phyloP scores from a whole-genome alignment of 352 stramenopile species.

The Phytopythium montanum region DNA sequence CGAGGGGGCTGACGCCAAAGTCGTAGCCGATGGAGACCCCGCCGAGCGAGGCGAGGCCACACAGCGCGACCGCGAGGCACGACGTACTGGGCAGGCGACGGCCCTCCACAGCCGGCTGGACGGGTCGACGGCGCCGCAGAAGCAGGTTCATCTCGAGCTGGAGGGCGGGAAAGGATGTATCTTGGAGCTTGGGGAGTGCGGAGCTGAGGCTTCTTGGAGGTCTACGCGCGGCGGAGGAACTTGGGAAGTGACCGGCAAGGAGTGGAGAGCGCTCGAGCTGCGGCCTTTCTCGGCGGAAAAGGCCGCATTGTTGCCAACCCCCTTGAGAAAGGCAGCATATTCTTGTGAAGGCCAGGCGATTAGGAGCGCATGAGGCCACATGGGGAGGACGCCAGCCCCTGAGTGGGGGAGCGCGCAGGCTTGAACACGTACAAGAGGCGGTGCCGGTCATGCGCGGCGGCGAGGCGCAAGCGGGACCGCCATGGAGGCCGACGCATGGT shows the following conservation, averaged over 20 bases:
- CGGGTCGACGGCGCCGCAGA: neutral
- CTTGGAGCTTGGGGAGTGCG: neutral
- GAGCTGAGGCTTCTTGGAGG: neutral
- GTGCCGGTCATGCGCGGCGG: no score
- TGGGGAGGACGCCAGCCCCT: no score
- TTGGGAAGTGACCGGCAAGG: conserved; percentile 1
- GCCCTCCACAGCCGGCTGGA: neutral
- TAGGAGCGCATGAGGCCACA: no score
- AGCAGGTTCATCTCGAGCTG: neutral
- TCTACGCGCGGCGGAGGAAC: neutral
- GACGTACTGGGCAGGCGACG: neutral
- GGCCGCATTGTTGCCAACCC: neutral
- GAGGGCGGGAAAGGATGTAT: neutral
- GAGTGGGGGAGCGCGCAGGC: no score
- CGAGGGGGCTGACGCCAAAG: conserved; percentile 33
- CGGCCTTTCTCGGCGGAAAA: neutral
- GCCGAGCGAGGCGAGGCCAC: conserved; percentile 24
- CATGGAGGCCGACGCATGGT: no score
- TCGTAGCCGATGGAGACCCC: conserved; percentile 51
- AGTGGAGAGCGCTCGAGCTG: neutral
- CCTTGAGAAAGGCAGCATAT: no score
- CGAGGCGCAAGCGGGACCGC: no score
- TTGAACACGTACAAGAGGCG: no score
- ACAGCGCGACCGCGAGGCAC: neutral
- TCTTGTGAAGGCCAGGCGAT: no score